These are phyloP conservation scores for Medicago ruthenica DNA, from an alignment of 306 rosid species.

Conservation along the genomic window DNA sequence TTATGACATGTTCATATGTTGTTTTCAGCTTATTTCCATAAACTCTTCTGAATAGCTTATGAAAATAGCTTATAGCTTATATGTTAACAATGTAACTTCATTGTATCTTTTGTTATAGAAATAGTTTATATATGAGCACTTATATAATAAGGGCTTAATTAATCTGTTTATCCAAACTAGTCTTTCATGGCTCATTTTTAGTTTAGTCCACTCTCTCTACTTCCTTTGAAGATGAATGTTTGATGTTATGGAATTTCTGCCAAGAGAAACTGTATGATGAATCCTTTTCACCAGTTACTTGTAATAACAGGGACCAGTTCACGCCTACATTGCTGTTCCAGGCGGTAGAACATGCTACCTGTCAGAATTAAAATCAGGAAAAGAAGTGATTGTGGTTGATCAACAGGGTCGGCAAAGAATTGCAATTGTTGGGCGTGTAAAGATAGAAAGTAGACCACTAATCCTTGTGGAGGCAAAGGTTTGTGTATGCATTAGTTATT, in stretches of 20 bases:
- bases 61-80: background rate
- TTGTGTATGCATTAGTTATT: slow-evolving; percentile 27
- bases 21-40: background rate
- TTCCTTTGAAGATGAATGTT: background rate
- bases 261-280: background rate
- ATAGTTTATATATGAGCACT: background rate
- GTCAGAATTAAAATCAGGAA: slow-evolving; percentile 83
- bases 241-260: background rate
- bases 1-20: background rate
- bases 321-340: slow-evolving; percentile 82
- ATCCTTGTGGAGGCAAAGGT: slow-evolving; percentile 95
- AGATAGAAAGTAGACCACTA: slow-evolving; percentile 85
- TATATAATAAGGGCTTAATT: too few species aligned
- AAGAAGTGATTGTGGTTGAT: slow-evolving; percentile 84
- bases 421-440: slow-evolving; percentile 82
- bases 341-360: slow-evolving; percentile 91
- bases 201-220: background rate
- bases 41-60: background rate
- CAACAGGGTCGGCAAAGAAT: slow-evolving; percentile 74
- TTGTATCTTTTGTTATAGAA: background rate
- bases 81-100: too few species aligned
- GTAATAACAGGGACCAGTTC: slow-evolving; percentile 51
- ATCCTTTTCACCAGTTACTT: slow-evolving; percentile 3
- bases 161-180: too few species aligned
- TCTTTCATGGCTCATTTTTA: background rate